Base-by-base conservation (phyloP, 768 basidiomycete genomes). In the Butyriboletus loyo region DNA sequence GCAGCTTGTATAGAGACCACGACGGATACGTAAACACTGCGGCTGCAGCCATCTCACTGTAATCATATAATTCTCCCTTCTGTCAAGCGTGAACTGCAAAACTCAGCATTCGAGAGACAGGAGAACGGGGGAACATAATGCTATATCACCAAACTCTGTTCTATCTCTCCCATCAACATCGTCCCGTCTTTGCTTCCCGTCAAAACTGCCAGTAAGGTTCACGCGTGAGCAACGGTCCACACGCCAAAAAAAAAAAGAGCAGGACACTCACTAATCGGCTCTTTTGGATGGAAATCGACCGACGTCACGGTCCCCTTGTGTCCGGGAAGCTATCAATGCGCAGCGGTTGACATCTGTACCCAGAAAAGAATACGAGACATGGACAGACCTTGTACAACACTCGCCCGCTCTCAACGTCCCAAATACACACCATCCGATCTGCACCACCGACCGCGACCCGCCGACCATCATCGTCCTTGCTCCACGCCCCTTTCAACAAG, bases 241-340 rank as follows among this genome's bases (percentile, higher is more conserved):
- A 52, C 36, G 24, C 28, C 30, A 24, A 15, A 22, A 30, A 14
- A 38, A 36, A 22, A 22, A 45, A 36, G 24, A 22, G 44, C 15
- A 14, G 15, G 15, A 50, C 11, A 76, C 93, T 58, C 69, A 96
- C 93, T 82, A 68, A 97, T 94, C 11, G 94, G 95, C 62, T 97
- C 94, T 64, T 86, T 92, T 9, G 96, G 94, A 68, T 96, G 93
- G 77, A 96, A 97, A 61, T 96, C 97, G 0, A 93, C 92, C n/a
- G 87, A 76, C 1, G 92, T 94, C 14, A 98, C 94, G 0, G 95
- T 95, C 11, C 96, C 95, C 69, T 92, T 97, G 70, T 99, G 96
- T 14, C 96, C 96, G 35, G 96, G 92, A 51, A 98, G 79, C 90
- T 91, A 54, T 19, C 31, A 24, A 22, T n/a, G 47, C 22, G 32